Percentiles rank a stretch among this genome's conserved stretches.
These are phyloP conservation scores for Penicillium simplicissimum DNA, from an alignment of 495 filamentous ascomycete species.

Conservation along the genomic window DNA sequence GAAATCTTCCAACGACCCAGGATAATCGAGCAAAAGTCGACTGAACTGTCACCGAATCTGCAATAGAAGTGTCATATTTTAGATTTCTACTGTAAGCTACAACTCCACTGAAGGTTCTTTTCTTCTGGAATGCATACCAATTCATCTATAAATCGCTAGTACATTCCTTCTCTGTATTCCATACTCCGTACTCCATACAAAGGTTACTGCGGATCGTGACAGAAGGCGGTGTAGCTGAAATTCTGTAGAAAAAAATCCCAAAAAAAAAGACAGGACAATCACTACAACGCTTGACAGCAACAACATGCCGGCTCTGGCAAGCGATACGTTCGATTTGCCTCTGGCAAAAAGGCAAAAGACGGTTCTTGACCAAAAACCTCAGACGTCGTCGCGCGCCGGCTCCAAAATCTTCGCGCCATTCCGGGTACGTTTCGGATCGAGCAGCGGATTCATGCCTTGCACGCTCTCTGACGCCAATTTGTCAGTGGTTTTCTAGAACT, in stretches of 20 bases:
- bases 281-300: neutral
- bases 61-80: neutral
- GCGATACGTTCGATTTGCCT: conserved; percentile 53
- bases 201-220: neutral
- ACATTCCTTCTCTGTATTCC: neutral
- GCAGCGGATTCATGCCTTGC: neutral
- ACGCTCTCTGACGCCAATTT: neutral
- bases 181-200: neutral
- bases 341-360: conserved; percentile 69
- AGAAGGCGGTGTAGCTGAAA: conserved; percentile 3
- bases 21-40: no score
- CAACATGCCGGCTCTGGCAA: conserved; percentile 45
- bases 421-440: conserved; percentile 58
- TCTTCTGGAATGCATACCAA: no score
- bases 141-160: neutral
- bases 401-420: conserved; percentile 91
- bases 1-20: neutral
- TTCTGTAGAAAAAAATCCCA: conserved; percentile 7
- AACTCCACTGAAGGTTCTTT: no score
- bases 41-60: neutral
- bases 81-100: neutral
- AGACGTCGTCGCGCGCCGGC: conserved; percentile 31
- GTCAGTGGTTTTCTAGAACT: neutral
- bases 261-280: conserved; percentile 8
- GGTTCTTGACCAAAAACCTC: conserved; percentile 27